Conservation (phyloP, 495 filamentous ascomycete genomes). For the Daldinia concentrica region DNA sequence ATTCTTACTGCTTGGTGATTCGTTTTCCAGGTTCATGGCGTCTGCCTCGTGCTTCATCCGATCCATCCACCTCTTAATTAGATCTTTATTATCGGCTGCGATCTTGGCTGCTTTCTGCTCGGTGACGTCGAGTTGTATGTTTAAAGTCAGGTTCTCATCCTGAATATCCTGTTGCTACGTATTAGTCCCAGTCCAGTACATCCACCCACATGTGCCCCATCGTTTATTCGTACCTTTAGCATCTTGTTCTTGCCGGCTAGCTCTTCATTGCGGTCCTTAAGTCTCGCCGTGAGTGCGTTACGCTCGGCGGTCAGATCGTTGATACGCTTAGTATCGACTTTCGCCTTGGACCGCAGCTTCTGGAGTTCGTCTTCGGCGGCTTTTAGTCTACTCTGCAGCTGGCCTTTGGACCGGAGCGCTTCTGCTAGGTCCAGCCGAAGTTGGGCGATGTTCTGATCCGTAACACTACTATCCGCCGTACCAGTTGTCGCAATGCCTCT, state of each 20-base stretch:
- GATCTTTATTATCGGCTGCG: constrained; percentile 83
- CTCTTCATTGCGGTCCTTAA: constrained; percentile 87
- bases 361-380: constrained; percentile 68
- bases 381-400: constrained; percentile 69
- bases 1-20: constrained; percentile 39
- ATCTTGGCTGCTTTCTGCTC: constrained; percentile 75
- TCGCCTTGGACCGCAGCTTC: constrained; percentile 65
- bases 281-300: constrained; percentile 64
- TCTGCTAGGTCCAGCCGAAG: constrained; percentile 72
- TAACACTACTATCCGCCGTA: constrained; percentile 36
- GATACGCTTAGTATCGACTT: constrained; percentile 66
- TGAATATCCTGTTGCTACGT: constrained; percentile 71
- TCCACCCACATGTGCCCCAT: not conserved
- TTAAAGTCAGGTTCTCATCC: constrained; percentile 86
- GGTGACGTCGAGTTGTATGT: constrained; percentile 86
- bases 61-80: constrained; percentile 91
- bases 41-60: constrained; percentile 86
- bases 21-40: constrained; percentile 76
- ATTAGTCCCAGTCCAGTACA: constrained; percentile 21
- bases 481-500: constrained; percentile 40
- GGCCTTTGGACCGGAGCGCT: constrained; percentile 75
- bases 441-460: constrained; percentile 52
- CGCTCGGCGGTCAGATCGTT: constrained; percentile 70
- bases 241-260: constrained; percentile 81
- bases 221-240: constrained; percentile 66